Base-by-base conservation (phyloP, 306 rosid genomes). In the Carpinus viminea region DNA sequence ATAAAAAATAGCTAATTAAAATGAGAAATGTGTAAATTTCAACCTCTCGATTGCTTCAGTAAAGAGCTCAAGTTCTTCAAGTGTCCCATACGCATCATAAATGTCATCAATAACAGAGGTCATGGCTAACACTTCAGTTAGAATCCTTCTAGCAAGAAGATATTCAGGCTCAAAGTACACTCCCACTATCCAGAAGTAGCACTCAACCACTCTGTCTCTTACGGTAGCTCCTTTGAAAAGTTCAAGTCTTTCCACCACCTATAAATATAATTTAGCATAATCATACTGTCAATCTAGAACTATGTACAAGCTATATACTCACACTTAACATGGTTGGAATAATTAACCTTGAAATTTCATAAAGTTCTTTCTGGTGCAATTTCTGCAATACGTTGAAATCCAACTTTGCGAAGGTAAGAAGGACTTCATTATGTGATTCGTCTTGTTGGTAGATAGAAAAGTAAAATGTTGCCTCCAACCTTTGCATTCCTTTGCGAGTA, bases 161-260 rank as follows among this genome's bases (percentile, higher is more conserved):
- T 83, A 78, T 10, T 79, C 46, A 13, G 86, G 83, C 71, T 82
- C 88, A 38, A 78, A 78, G 47, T 47, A 82, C 5, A 80, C 76
- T 4, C 86, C 84, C 17, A 87, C 1, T 38, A 50, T 21, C 92
- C 88, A 88, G 26, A 87, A 87, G 78, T 80, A 85, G 55, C 54
- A 48, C 79, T 90, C 95, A 12, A 85, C 86, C 18, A 87, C 55
- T 56, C 96, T 84, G 60, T 87, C 88, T 48, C 90, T 80, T 4
- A 71, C 70, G 91, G 73, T 9, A 82, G 79, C n/a, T 76, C 79
- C 8, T 0, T 76, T 57, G 45, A 8, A 13, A 76, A 38, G 41
- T 85, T 80, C 31, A 88, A 75, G 21, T 80, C 82, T 12, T 83
- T 85, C 91, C 90, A 88, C 93, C 93, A 87, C 78, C 90, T 83